Base-by-base conservation (phyloP, 108 stramenopile genomes). In the Skeletonema marinoi region DNA sequence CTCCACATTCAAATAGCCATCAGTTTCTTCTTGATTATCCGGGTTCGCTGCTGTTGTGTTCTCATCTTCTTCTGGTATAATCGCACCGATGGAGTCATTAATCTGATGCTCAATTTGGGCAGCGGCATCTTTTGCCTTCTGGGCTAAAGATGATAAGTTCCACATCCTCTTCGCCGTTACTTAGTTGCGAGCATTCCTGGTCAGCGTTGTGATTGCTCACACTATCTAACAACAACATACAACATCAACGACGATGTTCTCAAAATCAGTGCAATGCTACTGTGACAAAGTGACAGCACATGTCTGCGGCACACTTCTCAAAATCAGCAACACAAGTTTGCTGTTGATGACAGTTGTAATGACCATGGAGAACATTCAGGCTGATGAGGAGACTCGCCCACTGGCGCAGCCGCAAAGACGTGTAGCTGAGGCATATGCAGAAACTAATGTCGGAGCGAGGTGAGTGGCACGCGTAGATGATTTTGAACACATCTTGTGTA, bases 371-470 rank as follows among this genome's bases (percentile, higher is more conserved):
- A 80, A 46, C 78, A 61, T 68, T 66, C 70, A 60, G 38, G 68
- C 21, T 30, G 56, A 59, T 4, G 78, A 80, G 42, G 78, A 80
- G 44, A 72, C 44, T 25, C 66, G 12, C 25, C 78, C 78, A 17
- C 50, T 78, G 44, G 33, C 66, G 8, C n/a, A 19, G n/a, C 46
- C 48, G 8, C 65, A 51, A 16, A 64, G 59, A n/a, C 66, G 72
- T 9, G 78, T 80, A 8, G 78, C 72, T 19, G 35, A 73, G 67
- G 78, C 78, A 41, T 80, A 80, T 64, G 42, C 65, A 3, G n/a
- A 58, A 36, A 61, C 41, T 25, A 60, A 50, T 32, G 17, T 17
- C 25, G 25, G 54, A 56, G 29, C 54, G 25, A 56, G 19, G 54
- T 56, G 54, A 56, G 54, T 56, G 9, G 19, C 21, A 56, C 25